These are phyloP conservation scores for Stipa capillata DNA, from an alignment of 176 grass and related monocot species.

Conservation along the genomic window DNA sequence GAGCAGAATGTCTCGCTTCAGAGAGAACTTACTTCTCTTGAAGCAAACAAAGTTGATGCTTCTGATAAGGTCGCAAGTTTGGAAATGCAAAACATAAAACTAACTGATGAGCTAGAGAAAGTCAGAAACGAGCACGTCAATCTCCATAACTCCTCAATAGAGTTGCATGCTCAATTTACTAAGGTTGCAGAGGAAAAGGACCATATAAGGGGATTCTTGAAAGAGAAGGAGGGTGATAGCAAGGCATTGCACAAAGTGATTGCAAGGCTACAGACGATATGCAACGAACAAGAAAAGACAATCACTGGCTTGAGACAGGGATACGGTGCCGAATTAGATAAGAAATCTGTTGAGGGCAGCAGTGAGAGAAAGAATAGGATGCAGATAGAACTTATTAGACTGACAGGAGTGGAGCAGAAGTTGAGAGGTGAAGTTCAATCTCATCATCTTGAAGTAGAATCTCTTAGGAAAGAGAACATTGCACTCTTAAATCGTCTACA, in stretches of 20 bases:
- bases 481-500: constrained; percentile 58
- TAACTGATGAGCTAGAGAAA: constrained; percentile 40
- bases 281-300: constrained; percentile 74
- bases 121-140: constrained; percentile 38
- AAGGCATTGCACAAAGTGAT: constrained; percentile 61
- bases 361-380: constrained; percentile 35
- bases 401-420: constrained; percentile 76
- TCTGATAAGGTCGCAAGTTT: constrained; percentile 25
- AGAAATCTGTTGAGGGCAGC: constrained; percentile 17
- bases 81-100: constrained; percentile 39
- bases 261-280: constrained; percentile 57
- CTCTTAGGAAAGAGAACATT: constrained; percentile 78
- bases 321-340: constrained; percentile 36
- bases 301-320: constrained; percentile 60
- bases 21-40: constrained; percentile 74
- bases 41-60: constrained; percentile 39
- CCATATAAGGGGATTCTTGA: constrained; percentile 43
- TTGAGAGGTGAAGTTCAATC: constrained; percentile 71
- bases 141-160: constrained; percentile 40
- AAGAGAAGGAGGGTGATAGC: constrained; percentile 67
- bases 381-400: constrained; percentile 57
- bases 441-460: constrained; percentile 47
- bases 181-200: constrained; percentile 49
- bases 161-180: constrained; percentile 45
- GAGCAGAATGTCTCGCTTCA: constrained; percentile 93